Percentiles rank a stretch among this genome's conserved stretches.
These are phyloP conservation scores for Malus hybrid DNA, from an alignment of 331 rosid species.

Conservation along the genomic window DNA sequence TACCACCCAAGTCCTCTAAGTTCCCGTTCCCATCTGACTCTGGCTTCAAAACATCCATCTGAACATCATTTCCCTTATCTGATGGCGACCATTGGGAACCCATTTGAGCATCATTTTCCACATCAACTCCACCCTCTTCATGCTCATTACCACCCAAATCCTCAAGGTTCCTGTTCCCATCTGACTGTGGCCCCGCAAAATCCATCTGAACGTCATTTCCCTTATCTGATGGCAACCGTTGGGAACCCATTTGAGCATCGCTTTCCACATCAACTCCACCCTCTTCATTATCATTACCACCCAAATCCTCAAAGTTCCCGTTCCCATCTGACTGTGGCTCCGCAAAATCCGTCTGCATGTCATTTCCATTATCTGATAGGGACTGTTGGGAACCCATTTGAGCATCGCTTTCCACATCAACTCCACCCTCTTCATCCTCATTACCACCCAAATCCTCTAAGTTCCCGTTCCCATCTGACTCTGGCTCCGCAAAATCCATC, in stretches of 20 bases:
- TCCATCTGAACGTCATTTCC: not conserved
- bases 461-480: not conserved
- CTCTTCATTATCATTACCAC: not conserved
- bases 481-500: slow-evolving; percentile 5
- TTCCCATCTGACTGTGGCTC: no score
- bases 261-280: slow-evolving; percentile 4
- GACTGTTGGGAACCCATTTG: no score
- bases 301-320: not conserved
- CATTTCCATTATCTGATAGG: no score
- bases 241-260: not conserved
- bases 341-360: no score
- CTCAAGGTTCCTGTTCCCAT: not conserved
- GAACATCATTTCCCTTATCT: not conserved
- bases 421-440: not conserved
- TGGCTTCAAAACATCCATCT: slow-evolving; percentile 5
- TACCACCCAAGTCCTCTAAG: not conserved
- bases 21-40: not conserved
- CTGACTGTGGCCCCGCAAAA: slow-evolving; percentile 4
- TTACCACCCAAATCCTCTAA: slow-evolving; percentile 1
- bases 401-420: no score
- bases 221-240: not conserved
- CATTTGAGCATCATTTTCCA: slow-evolving; percentile 1
- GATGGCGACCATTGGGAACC: not conserved
- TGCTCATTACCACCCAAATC: not conserved
- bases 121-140: slow-evolving; percentile 6